Evolutionary conservation across 1,284 basidiomycete species (phyloP), one percentile per base, ranked within the genome.

Genomic region (Pascua sp.): DNA sequence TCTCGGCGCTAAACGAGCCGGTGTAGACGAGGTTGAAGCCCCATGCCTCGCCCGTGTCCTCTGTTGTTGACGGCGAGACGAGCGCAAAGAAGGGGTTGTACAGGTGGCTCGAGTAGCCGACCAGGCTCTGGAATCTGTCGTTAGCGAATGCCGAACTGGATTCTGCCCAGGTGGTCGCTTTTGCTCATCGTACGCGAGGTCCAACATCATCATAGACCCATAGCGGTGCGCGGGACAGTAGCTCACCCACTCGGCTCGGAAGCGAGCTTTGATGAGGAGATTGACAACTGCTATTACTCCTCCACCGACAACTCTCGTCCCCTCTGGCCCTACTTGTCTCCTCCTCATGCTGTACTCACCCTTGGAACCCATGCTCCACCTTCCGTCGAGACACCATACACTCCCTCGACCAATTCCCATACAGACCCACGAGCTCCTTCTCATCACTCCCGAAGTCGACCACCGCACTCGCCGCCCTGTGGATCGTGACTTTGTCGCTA

Each of bases 391-490:
- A 47, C 38, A 54, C 38, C 38, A 53, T 39, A 8, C 48, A 49
- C 55, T 71, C 69, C 54, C 61, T 59, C 2, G 57, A 60, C 65
- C 66, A 67, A 49, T 68, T 67, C 15, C 69, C 69, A n/a, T 54
- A 49, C n/a, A 63, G 52, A 15, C 65, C 47, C 24, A 65, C 16
- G 52, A 69, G 42, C n/a, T 71, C 69, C 52, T 54, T 60, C 12
- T 62, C 61, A 11, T 41, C 59, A 2, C 17, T 42, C 8, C 55
- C 56, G 10, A 69, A 16, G 51, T 69, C 69, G 17, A 63, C 46
- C 18, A 32, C 24, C 3, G 60, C 54, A 17, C 63, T 66, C 11
- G 60, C 61, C 7, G 57, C 59, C 12, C 53, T 51, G 51, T 68
- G 60, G 11, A 71, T 15, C 41, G 42, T 51, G 11, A 67, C 49